Percentiles rank a stretch among this genome's conserved stretches.
These are phyloP conservation scores for Orbilia javanica DNA, from an alignment of 2,329 filamentous ascomycete genomes.

Conservation along the genomic window DNA sequence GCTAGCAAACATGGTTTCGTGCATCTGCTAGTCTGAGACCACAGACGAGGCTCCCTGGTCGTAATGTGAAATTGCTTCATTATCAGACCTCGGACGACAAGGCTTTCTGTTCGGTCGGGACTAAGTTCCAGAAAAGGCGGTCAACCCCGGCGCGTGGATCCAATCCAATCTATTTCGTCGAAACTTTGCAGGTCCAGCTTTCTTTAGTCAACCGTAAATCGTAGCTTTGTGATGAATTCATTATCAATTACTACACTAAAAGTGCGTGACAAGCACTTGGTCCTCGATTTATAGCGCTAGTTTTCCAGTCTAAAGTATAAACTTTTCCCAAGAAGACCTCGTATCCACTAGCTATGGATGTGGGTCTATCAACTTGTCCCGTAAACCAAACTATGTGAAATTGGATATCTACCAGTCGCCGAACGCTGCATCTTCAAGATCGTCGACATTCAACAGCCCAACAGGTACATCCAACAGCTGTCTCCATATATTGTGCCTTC, in stretches of 20 bases:
- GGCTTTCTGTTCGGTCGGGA: constrained; percentile 31
- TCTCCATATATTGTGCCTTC: constrained; percentile 72
- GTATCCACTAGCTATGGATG: constrained; percentile 19
- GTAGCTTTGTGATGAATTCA: constrained; percentile 31
- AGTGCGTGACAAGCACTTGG: constrained; percentile 18
- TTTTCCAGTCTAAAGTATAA: constrained; percentile 29
- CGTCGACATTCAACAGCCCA: constrained; percentile 74
- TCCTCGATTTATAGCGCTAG: constrained; percentile 1
- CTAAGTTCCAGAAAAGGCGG: constrained; percentile 36
- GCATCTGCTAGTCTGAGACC: constrained; percentile 9
- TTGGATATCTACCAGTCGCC: constrained; percentile 61
- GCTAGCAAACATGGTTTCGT: constrained; percentile 28
- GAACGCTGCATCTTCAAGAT: constrained; percentile 68
- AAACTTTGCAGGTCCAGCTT: constrained; percentile 2
- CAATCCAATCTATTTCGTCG: constrained; percentile 5
- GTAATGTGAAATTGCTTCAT: constrained; percentile 18
- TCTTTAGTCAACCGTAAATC: neutral
- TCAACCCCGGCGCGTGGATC: constrained; percentile 40
- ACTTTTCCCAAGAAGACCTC: constrained; percentile 53
- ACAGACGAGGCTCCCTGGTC: constrained; percentile 28
- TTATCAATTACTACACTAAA: constrained; percentile 24
- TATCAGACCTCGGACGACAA: constrained; percentile 15
- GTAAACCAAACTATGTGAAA: constrained; percentile 42
- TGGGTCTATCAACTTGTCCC: constrained; percentile 19
- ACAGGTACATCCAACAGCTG: constrained; percentile 71